These are phyloP conservation scores for Aspergillus clavatus DNA, from an alignment of 2,329 filamentous ascomycete species.

Conservation along the genomic window DNA sequence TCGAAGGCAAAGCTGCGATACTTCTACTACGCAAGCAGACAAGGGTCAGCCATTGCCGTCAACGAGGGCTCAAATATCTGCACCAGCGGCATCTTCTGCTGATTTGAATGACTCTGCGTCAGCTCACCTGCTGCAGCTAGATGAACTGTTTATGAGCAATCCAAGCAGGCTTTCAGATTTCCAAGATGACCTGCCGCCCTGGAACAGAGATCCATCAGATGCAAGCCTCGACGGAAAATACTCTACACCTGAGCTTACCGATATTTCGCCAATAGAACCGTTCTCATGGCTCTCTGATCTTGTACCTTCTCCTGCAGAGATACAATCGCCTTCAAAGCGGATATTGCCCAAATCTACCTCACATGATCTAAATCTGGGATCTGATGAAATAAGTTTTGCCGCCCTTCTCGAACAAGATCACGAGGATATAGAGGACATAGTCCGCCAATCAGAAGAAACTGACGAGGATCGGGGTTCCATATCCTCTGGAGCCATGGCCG, in stretches of 20 bases:
- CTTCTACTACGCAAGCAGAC: not conserved
- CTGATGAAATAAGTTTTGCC: conserved; percentile 27
- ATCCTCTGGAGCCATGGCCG: conserved; percentile 30
- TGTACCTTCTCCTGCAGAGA: conserved; percentile 5
- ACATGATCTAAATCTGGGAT: conserved; percentile 6
- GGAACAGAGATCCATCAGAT: conserved; percentile 8
- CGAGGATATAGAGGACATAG: conserved; percentile 54
- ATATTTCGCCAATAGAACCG: conserved; percentile 9
- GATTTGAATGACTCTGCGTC: not conserved
- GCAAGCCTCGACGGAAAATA: conserved; percentile 11
- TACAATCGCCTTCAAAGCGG: conserved; percentile 6
- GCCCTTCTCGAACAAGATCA: conserved; percentile 33
- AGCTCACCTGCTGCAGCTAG: not conserved
- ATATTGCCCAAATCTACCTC: conserved; percentile 4
- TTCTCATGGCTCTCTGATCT: conserved; percentile 17
- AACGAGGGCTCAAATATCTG: not conserved
- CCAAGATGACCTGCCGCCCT: conserved; percentile 7
- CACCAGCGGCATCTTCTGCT: not conserved
- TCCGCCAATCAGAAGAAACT: conserved; percentile 36
- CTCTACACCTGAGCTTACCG: conserved; percentile 8
- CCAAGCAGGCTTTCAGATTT: not conserved
- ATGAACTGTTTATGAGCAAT: not conserved
- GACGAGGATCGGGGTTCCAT: conserved; percentile 33
- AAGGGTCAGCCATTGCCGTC: not conserved
- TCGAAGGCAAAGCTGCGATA: not conserved